These are phyloP conservation scores for Didymella glomerata DNA, from an alignment of 2,329 filamentous ascomycete genomes.

Conservation along the genomic window DNA sequence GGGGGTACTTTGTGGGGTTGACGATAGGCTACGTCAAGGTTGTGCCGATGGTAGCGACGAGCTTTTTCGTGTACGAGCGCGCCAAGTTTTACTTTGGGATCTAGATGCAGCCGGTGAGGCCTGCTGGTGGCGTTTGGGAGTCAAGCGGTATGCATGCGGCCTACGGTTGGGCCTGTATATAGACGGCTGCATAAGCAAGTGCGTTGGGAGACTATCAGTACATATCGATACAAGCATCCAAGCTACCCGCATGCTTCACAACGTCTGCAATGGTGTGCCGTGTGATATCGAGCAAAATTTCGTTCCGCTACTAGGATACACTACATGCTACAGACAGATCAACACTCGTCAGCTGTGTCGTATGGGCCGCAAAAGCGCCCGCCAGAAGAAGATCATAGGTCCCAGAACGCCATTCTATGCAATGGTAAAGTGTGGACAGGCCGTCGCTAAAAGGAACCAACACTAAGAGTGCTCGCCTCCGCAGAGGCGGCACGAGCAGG, in stretches of 20 bases:
- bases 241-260: background rate
- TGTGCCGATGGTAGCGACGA: slow-evolving; percentile 82
- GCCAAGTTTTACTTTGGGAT: slow-evolving; percentile 66
- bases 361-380: slow-evolving; percentile 12
- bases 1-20: slow-evolving; percentile 90
- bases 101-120: no score
- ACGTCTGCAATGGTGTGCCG: background rate
- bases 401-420: slow-evolving; percentile 35
- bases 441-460: slow-evolving; percentile 18
- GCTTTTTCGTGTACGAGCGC: slow-evolving; percentile 73
- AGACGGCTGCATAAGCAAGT: slow-evolving; percentile 16
- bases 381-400: slow-evolving; percentile 8
- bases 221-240: background rate
- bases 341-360: slow-evolving; percentile 1
- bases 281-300: background rate
- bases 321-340: slow-evolving; percentile 20
- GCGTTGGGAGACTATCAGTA: slow-evolving; percentile 7
- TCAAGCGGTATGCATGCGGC: background rate
- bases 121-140: background rate
- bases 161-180: slow-evolving; percentile 10
- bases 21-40: slow-evolving; percentile 96
- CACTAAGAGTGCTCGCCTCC: slow-evolving; percentile 15
- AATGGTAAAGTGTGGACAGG: slow-evolving; percentile 21
- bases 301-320: slow-evolving; percentile 14
- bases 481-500: slow-evolving; percentile 16